Conservation (phyloP, 1,284 basidiomycete genomes). For the Trichosporon coremiiforme region DNA sequence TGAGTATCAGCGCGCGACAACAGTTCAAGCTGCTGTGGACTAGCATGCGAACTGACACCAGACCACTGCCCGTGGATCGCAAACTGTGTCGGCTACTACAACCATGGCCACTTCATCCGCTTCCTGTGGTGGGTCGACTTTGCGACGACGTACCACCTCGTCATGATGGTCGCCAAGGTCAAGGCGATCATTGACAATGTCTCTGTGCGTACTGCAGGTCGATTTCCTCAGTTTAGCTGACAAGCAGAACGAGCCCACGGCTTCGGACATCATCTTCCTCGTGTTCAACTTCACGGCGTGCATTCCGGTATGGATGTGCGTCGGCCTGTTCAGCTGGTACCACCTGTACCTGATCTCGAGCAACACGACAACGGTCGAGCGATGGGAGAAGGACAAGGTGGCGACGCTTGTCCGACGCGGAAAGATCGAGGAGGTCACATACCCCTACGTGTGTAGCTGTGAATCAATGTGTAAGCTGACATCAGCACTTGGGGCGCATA, state of each 20-base stretch:
- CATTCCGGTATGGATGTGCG: conserved; percentile 78
- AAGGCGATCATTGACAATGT: conserved; percentile 58
- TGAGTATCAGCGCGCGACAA: conserved; percentile 22
- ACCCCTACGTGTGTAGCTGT: conserved; percentile 75
- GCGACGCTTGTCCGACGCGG: conserved; percentile 81
- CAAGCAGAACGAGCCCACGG: conserved; percentile 69
- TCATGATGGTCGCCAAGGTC: conserved; percentile 72
- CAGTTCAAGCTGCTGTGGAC: not conserved
- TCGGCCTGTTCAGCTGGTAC: conserved; percentile 87
- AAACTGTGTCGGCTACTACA: conserved; percentile 73
- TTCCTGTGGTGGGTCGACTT: conserved; percentile 90
- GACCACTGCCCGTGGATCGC: conserved; percentile 71
- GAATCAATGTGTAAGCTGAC: conserved; percentile 24
- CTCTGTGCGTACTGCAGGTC: conserved; percentile 37
- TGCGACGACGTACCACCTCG: conserved; percentile 70
- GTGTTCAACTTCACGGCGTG: conserved; percentile 85
- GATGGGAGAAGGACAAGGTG: conserved; percentile 96
- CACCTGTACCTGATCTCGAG: conserved; percentile 78
- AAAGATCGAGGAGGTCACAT: conserved; percentile 83
- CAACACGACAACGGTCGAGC: conserved; percentile 95
- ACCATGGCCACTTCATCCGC: conserved; percentile 86
- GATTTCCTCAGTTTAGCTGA: no score
- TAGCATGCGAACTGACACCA: conserved; percentile 57
- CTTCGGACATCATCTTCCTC: conserved; percentile 76
- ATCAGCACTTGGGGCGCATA: conserved; percentile 72